Base-by-base conservation (phyloP, 2,329 filamentous ascomycete genomes). In the Xylariaceae sp. region DNA sequence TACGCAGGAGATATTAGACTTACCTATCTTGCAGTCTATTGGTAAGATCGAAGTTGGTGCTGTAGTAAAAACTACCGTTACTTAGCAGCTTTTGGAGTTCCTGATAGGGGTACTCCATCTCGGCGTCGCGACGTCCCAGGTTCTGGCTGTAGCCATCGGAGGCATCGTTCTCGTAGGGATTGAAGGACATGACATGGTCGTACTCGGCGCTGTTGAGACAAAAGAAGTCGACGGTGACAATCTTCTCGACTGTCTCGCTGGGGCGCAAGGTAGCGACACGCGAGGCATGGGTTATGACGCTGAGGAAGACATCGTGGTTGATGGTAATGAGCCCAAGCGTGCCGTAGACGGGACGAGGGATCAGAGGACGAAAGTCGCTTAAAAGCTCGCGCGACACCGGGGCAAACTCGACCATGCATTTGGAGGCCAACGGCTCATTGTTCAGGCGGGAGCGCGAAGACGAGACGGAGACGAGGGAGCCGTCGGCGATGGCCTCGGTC, bases 1-100 rank as follows among this genome's bases (percentile, higher is more conserved):
- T 27, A 27, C 22, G 22, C 22, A 27, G 22, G 33, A 40, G 12
- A 12, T 22, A 39, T 39, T 11, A 15, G 17, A 52, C 65, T 48
- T 45, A 90, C 81, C 92, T 84, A 64, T 96, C 87, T 69, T 99
- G 94, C 55, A 97, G 73, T 58, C 94, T 82, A 68, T 95, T 91
- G 3, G 94, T 99, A 43, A 99, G 75, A 66, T 99, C 92, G 67
- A 99, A 99, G 68, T 97, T 90, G n/a, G 90, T 89, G 66, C 90
- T 96, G 72, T 96, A 99, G 68, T 97, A 99, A 66, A 99, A 99
- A 30, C 87, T 95, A 22, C 92, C 91, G 67, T 95, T 91, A 64
- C 89, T 87, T 48, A 99, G 75, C 35, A 99, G 80, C 75, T 96
- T 97, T 69, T 92, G 91, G 52, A 99, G 70, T 41, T 94, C 89